Percentiles rank a stretch among this genome's conserved stretches.
These are phyloP conservation scores for Chlamydomonas eustigma DNA, from an alignment of 139 green algal genomes.

Conservation along the genomic window DNA sequence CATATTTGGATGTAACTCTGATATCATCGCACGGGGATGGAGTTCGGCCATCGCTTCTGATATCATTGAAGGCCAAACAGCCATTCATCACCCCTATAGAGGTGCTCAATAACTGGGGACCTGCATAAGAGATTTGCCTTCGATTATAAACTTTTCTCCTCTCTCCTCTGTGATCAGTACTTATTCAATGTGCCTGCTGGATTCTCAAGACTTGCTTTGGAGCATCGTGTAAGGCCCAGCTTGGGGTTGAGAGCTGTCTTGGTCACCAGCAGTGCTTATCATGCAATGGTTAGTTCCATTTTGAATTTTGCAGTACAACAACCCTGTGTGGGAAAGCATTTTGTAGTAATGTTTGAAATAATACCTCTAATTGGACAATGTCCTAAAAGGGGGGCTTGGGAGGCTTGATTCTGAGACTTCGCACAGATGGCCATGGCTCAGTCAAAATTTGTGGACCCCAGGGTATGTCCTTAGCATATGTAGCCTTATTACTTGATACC, in stretches of 20 bases:
- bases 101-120: not conserved
- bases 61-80: conserved; percentile 22
- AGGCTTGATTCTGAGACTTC: conserved; percentile 65
- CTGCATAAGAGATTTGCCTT: not conserved
- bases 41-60: conserved; percentile 42
- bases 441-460: conserved; percentile 55
- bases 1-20: conserved; percentile 15
- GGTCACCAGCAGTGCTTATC: conserved; percentile 6
- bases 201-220: conserved; percentile 59
- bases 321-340: too few species aligned
- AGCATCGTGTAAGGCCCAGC: conserved; percentile 60
- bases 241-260: conserved; percentile 35
- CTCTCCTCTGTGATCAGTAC: conserved; percentile 43
- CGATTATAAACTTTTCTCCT: not conserved
- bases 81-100: not conserved
- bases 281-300: conserved; percentile 19
- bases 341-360: too few species aligned
- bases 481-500: too few species aligned
- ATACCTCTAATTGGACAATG: too few species aligned
- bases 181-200: conserved; percentile 68
- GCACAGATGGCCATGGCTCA: conserved; percentile 54
- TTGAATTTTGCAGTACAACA: too few species aligned
- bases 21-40: conserved; percentile 52
- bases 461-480: too few species aligned
- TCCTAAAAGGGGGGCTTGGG: conserved; percentile 56